phyloP scores from a whole-genome alignment of 352 stramenopile species.

The Thalassiosira ordinaria region DNA sequence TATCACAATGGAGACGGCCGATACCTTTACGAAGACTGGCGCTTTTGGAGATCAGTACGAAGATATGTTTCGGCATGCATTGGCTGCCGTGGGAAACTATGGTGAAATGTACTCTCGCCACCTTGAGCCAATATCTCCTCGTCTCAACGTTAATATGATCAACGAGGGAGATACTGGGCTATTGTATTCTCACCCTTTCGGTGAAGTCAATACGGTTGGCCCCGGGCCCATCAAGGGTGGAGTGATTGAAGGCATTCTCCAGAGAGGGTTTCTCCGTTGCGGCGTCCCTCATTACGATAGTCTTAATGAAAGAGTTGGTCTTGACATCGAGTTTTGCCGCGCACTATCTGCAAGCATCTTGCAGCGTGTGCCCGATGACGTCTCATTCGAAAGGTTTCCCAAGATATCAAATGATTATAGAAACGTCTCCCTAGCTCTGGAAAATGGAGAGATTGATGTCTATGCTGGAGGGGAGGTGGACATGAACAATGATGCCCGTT shows the following conservation, averaged over 20 bases:
- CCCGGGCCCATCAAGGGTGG: slow-evolving; percentile 1
- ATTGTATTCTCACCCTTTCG: slow-evolving; percentile 26
- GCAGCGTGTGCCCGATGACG: slow-evolving; percentile 1
- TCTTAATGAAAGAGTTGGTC: slow-evolving; percentile 8
- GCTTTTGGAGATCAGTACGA: slow-evolving; percentile 5
- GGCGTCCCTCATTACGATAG: not conserved
- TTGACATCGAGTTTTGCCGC: slow-evolving; percentile 63
- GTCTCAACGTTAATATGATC: slow-evolving; percentile 7
- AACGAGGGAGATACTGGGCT: not conserved
- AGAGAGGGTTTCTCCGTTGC: slow-evolving; percentile 5
- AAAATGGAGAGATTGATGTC: slow-evolving; percentile 46
- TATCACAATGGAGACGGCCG: not conserved
- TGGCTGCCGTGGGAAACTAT: slow-evolving; percentile 33
- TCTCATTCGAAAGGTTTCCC: slow-evolving; percentile 35
- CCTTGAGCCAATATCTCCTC: slow-evolving; percentile 5
- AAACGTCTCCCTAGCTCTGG: slow-evolving; percentile 9
- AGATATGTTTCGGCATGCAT: not conserved
- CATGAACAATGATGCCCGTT: not conserved
- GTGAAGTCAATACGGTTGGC: not conserved
- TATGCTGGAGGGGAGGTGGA: slow-evolving; percentile 29
- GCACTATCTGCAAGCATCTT: slow-evolving; percentile 54
- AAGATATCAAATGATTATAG: slow-evolving; percentile 10
- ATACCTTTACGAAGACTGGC: not conserved
- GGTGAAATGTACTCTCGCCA: slow-evolving; percentile 17
- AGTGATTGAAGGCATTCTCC: slow-evolving; percentile 45